These are phyloP conservation scores for Malassezia psittaci DNA, from an alignment of 1,284 basidiomycete genomes.

Conservation along the genomic window DNA sequence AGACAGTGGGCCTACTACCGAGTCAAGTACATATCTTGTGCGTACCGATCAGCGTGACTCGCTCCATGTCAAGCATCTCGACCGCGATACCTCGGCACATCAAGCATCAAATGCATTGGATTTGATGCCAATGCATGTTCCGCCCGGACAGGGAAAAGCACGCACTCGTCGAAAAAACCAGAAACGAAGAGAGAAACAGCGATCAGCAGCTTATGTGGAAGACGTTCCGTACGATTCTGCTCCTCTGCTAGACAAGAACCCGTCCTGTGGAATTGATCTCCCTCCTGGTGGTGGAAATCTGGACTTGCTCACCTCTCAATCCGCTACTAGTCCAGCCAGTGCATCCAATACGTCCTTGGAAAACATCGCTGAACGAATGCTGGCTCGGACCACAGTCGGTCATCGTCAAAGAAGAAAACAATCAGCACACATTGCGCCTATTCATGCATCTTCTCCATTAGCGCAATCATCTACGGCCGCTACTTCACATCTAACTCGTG, in stretches of 20 bases:
- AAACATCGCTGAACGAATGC: slow-evolving; percentile 13
- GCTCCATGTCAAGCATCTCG: no score
- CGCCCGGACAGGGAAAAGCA: slow-evolving; percentile 24
- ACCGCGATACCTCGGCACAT: no score
- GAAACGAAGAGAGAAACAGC: slow-evolving; percentile 16
- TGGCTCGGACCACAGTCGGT: slow-evolving; percentile 12
- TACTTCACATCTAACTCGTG: background rate
- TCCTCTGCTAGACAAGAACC: background rate
- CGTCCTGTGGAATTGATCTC: background rate
- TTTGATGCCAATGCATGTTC: slow-evolving; percentile 5
- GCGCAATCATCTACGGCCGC: background rate
- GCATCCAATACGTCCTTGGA: background rate
- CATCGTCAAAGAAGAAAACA: slow-evolving; percentile 7
- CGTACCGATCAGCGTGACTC: no score
- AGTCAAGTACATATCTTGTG: no score
- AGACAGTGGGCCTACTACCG: no score
- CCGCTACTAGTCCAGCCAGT: background rate
- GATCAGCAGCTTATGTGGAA: slow-evolving; percentile 1
- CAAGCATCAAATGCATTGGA: no score
- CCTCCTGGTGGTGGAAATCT: slow-evolving; percentile 13
- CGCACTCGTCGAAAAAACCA: slow-evolving; percentile 27
- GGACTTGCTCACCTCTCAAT: background rate
- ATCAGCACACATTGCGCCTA: background rate
- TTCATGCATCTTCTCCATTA: background rate
- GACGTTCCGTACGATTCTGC: background rate